These are phyloP conservation scores for Chaetothyriales sp. DNA, from an alignment of 2,329 filamentous ascomycete species.

Conservation along the genomic window DNA sequence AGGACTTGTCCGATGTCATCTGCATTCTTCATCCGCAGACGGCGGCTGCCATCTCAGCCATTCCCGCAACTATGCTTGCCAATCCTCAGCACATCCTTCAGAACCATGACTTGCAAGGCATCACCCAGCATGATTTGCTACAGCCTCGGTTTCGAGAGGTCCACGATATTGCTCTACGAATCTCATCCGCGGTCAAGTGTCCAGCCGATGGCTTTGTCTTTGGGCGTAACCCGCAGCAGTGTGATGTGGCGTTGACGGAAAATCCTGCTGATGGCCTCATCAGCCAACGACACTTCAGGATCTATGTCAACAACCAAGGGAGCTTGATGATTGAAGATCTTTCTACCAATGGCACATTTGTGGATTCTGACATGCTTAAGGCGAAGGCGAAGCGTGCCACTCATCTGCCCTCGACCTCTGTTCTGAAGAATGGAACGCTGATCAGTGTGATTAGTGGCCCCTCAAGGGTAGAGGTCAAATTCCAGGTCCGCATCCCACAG, in stretches of 20 bases:
- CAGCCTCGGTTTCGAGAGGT: slow-evolving; percentile 18
- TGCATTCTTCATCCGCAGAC: slow-evolving; percentile 75
- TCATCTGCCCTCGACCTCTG: slow-evolving; percentile 35
- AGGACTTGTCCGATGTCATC: slow-evolving; percentile 75
- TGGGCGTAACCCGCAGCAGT: slow-evolving; percentile 56
- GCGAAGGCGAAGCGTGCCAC: slow-evolving; percentile 11
- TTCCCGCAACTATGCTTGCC: slow-evolving; percentile 39
- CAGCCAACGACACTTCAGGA: slow-evolving; percentile 92
- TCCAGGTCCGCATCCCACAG: slow-evolving; percentile 71
- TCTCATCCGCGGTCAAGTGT: slow-evolving; percentile 59
- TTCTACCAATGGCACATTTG: slow-evolving; percentile 89
- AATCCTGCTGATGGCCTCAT: slow-evolving; percentile 57
- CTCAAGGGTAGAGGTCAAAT: slow-evolving; percentile 51
- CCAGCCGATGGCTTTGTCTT: slow-evolving; percentile 65
- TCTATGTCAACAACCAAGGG: slow-evolving; percentile 74
- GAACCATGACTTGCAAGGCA: slow-evolving; percentile 26
- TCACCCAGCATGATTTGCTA: slow-evolving; percentile 27
- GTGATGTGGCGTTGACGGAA: slow-evolving; percentile 57
- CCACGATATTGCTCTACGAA: slow-evolving; percentile 58
- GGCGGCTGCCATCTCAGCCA: slow-evolving; percentile 53
- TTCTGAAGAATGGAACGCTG: slow-evolving; percentile 56
- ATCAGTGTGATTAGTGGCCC: slow-evolving; percentile 48
- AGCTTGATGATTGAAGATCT: slow-evolving; percentile 83
- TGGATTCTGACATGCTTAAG: slow-evolving; percentile 55
- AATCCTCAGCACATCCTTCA: slow-evolving; percentile 48